A percentile compares a stretch with the other conserved stretches of the same genome.
phyloP scores from a whole-genome alignment of 768 basidiomycete genomes.

The Paxillus involutus region DNA sequence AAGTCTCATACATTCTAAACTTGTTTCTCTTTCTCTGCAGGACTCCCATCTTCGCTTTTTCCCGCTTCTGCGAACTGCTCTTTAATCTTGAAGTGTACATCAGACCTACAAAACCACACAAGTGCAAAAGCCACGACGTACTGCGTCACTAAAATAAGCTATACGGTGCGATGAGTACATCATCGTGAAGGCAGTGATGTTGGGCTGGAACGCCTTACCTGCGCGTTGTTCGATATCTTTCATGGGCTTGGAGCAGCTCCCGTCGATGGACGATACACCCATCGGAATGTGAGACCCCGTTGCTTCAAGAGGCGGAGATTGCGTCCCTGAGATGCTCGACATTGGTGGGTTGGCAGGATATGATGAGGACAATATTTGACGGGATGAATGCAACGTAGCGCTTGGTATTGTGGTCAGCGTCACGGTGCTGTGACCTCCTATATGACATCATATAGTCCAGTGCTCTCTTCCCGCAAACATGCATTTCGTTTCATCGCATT shows the following conservation, averaged over 20 bases:
- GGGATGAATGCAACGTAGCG: too few relatives aligned
- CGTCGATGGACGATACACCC: constrained; percentile 46
- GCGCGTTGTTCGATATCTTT: constrained; percentile 46
- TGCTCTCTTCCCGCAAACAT: not conserved
- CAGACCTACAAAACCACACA: not conserved
- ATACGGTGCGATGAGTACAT: not conserved
- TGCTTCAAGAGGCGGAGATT: constrained; percentile 56
- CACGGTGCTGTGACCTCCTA: too few relatives aligned
- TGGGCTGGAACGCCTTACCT: constrained; percentile 29
- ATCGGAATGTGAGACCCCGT: constrained; percentile 47
- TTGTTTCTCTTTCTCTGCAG: constrained; percentile 7
- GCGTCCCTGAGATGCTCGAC: constrained; percentile 34
- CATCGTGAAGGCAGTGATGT: not conserved
- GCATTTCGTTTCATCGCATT: not conserved
- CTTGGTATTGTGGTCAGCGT: too few relatives aligned
- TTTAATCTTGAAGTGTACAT: constrained; percentile 13
- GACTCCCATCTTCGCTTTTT: constrained; percentile 5
- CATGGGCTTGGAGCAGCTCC: constrained; percentile 33
- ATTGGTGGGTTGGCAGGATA: constrained; percentile 5
- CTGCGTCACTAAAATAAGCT: constrained; percentile 32
- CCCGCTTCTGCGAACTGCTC: constrained; percentile 17
- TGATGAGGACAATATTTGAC: not conserved
- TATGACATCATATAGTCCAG: not conserved
- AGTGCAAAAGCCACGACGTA: constrained; percentile 3
- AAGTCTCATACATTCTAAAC: not conserved